Conservation (phyloP, 768 basidiomycete genomes). For the Rhizopogon rudus region DNA sequence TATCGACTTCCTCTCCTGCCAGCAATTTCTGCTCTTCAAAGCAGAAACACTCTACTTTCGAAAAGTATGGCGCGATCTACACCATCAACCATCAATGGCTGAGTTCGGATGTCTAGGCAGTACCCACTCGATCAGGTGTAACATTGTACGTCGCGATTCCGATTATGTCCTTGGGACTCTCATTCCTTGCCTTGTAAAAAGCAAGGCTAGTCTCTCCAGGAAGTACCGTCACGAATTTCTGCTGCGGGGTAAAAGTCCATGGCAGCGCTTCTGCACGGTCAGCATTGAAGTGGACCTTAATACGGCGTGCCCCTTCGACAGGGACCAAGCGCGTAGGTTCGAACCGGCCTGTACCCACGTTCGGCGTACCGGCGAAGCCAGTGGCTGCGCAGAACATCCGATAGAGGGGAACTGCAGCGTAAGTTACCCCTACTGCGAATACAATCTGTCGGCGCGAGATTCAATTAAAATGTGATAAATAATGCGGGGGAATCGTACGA, state of each 20-base stretch:
- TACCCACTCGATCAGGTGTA: constrained; percentile 87
- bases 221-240: constrained; percentile 83
- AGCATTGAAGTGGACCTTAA: constrained; percentile 95
- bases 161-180: constrained; percentile 81
- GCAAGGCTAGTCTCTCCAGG: constrained; percentile 96
- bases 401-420: constrained; percentile 96
- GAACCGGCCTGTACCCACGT: constrained; percentile 81
- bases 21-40: constrained; percentile 97
- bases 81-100: not conserved
- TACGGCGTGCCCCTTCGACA: constrained; percentile 59
- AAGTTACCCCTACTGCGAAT: constrained; percentile 78
- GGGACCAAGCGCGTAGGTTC: constrained; percentile 83
- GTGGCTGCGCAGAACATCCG: constrained; percentile 98
- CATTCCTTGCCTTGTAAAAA: constrained; percentile 93
- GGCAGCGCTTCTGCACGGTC: constrained; percentile 85
- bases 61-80: constrained; percentile 96
- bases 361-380: constrained; percentile 93
- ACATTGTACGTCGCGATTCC: constrained; percentile 99
- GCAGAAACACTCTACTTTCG: constrained; percentile 99
- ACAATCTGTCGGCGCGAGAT: constrained; percentile 51
- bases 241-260: constrained; percentile 90
- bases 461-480: not conserved
- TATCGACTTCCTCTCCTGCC: constrained; percentile 95
- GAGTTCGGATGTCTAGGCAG: not conserved
- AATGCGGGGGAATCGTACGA: constrained; percentile 42